phyloP scores from a whole-genome alignment of 768 basidiomycete species.

The Boletus eberwhitei region DNA sequence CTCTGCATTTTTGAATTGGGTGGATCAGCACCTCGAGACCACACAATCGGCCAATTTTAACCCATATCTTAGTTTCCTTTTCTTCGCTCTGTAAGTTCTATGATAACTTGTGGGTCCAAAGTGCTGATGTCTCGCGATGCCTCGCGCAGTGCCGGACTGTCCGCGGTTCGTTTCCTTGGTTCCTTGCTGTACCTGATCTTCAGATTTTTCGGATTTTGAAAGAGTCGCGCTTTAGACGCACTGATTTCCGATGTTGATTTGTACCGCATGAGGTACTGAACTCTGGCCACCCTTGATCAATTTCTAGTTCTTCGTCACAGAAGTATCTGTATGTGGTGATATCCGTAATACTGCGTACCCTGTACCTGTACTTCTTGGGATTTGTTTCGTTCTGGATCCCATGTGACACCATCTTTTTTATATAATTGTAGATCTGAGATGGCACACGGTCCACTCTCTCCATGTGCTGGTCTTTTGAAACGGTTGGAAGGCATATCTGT shows the following conservation, averaged over 20 bases:
- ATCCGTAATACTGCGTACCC: constrained; percentile 6
- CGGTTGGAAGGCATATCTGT: background rate
- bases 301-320: background rate
- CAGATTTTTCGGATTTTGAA: constrained; percentile 62
- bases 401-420: background rate
- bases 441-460: background rate
- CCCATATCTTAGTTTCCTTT: constrained; percentile 84
- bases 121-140: constrained; percentile 3
- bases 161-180: constrained; percentile 76
- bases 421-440: constrained; percentile 5
- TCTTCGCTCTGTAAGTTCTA: constrained; percentile 54
- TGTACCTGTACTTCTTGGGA: constrained; percentile 12
- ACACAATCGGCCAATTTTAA: constrained; percentile 64
- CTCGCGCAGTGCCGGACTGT: constrained; percentile 63
- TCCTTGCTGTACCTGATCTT: constrained; percentile 77
- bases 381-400: background rate
- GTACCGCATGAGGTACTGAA: constrained; percentile 2
- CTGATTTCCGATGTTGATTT: background rate
- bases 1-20: constrained; percentile 71
- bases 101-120: background rate
- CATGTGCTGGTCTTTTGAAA: constrained; percentile 1
- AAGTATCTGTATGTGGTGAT: constrained; percentile 1
- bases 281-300: background rate
- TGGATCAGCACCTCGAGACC: constrained; percentile 52
- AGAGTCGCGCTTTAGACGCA: background rate